Evolutionary conservation across 257 asterid genomes (phyloP).

Genomic region (Mentha longifolia): DNA sequence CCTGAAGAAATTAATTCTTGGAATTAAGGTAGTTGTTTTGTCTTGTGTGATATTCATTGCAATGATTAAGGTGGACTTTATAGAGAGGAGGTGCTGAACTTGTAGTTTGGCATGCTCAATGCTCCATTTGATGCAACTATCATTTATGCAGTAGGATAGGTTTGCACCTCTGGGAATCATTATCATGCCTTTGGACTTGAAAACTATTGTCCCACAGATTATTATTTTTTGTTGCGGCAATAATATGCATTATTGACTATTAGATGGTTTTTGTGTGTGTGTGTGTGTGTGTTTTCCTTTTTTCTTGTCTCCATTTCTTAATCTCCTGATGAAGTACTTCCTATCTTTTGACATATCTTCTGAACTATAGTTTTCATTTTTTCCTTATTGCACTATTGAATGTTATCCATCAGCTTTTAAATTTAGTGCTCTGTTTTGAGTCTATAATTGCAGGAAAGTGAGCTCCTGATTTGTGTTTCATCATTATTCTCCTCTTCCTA

Average conservation of each 20-base stretch:
- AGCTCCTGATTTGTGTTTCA: background rate
- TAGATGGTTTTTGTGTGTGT: background rate
- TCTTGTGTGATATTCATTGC: background rate
- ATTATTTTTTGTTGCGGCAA: background rate
- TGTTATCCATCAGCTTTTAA: background rate
- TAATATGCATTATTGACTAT: too few species aligned
- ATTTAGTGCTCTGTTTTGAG: background rate
- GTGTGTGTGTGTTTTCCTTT: background rate
- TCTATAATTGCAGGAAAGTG: background rate
- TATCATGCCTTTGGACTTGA: constrained; percentile 3
- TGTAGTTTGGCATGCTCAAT: constrained; percentile 4
- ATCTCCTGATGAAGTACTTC: background rate
- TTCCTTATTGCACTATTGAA: background rate
- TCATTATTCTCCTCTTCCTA: too few species aligned
- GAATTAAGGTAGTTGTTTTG: background rate
- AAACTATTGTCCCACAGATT: background rate
- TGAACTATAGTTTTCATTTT: background rate
- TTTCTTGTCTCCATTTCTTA: background rate
- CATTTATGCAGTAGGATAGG: background rate
- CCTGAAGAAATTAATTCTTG: constrained; percentile 19
- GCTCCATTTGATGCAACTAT: constrained; percentile 2
- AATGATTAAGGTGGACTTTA: background rate
- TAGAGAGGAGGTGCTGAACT: constrained; percentile 10
- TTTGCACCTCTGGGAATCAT: background rate
- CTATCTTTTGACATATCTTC: background rate